phyloP scores from a whole-genome alignment of 805 yeast species.

The Metschnikowia henanensis region DNA sequence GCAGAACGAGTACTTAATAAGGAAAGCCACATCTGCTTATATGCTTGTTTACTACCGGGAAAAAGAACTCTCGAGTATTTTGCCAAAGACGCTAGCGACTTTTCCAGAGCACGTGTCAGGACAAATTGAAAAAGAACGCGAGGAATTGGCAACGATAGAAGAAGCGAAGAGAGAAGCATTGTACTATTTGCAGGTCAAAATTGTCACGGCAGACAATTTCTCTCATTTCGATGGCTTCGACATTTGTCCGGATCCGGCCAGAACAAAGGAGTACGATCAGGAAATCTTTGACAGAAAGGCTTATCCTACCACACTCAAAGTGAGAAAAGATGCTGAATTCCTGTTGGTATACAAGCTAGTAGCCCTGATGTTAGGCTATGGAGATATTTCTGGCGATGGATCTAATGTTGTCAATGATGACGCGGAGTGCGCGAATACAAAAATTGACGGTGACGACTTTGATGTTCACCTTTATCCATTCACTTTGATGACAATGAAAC shows the following conservation, averaged over 20 bases:
- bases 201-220: constrained; percentile 57
- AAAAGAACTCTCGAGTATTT: constrained; percentile 51
- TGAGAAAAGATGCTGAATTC: constrained; percentile 57
- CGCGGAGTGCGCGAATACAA: neutral
- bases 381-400: neutral
- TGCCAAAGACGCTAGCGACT: constrained; percentile 48
- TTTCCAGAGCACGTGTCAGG: constrained; percentile 67
- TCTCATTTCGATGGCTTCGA: constrained; percentile 71
- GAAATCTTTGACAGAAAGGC: constrained; percentile 48
- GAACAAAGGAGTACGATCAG: constrained; percentile 45
- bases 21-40: constrained; percentile 92
- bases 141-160: constrained; percentile 52
- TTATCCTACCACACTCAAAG: constrained; percentile 49
- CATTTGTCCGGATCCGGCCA: constrained; percentile 61
- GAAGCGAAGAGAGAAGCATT: constrained; percentile 66
- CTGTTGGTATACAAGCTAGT: constrained; percentile 50
- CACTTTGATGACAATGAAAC: constrained; percentile 63
- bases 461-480: constrained; percentile 30
- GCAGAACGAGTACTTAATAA: constrained; percentile 59
- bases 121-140: constrained; percentile 62
- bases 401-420: neutral
- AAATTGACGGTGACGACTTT: neutral
- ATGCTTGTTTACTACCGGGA: constrained; percentile 92
- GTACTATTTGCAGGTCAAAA: constrained; percentile 46
- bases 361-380: constrained; percentile 42